These are phyloP conservation scores for Magnaporthiopsis poae DNA, from an alignment of 2,329 filamentous ascomycete genomes.

Conservation along the genomic window DNA sequence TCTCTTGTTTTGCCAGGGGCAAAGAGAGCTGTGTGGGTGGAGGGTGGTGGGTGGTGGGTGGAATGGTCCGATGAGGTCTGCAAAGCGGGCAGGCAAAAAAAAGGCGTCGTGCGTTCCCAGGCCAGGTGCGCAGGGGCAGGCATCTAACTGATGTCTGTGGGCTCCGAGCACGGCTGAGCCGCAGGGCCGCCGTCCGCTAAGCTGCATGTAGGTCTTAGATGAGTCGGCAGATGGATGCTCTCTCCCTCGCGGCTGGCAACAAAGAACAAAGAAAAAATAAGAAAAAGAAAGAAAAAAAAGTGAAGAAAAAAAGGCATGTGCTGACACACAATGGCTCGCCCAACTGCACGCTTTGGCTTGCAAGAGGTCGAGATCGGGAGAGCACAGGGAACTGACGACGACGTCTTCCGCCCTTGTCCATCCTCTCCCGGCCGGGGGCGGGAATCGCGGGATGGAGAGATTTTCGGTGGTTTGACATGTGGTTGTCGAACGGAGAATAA, in stretches of 20 bases:
- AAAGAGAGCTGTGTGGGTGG: not conserved
- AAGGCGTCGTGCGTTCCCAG: not conserved
- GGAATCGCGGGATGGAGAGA: not conserved
- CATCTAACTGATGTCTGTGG: not conserved
- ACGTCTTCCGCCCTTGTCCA: not conserved
- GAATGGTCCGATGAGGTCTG: no score
- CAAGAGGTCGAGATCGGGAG: not conserved
- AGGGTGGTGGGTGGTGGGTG: no score
- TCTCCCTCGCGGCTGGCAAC: not conserved
- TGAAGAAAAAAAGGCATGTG: not conserved
- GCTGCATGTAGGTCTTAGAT: not conserved
- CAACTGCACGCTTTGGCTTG: not conserved
- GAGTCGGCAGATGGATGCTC: not conserved
- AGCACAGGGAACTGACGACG: not conserved
- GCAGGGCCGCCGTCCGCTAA: no score
- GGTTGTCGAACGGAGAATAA: not conserved
- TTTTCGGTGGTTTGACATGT: not conserved
- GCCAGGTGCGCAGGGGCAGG: not conserved
- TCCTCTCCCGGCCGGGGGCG: no score
- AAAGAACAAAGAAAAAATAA: no score
- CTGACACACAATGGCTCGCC: not conserved
- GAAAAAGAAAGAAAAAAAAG: no score
- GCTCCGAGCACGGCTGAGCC: not conserved
- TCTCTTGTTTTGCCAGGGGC: not conserved
- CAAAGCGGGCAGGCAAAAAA: no score